A percentile compares a stretch with the other conserved stretches of the same genome.
Evolutionary conservation across 192 early-diverging fungal genomes (phyloP).

Genomic region (Coemansia sp.): DNA sequence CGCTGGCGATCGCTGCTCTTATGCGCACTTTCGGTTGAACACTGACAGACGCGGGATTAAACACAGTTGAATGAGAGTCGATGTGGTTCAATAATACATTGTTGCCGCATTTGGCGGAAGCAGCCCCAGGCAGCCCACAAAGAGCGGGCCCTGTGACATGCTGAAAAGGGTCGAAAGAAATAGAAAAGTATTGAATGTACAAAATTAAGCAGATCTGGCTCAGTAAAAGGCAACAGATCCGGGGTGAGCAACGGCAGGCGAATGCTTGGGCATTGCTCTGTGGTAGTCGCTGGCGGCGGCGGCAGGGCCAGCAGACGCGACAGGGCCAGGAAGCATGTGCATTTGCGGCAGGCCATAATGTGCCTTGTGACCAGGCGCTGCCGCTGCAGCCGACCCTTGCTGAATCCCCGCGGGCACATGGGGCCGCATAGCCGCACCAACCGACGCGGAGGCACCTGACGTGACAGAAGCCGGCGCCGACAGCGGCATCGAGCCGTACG

Average conservation of each 20-base stretch:
- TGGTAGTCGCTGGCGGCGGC: constrained; percentile 10
- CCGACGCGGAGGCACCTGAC: not conserved
- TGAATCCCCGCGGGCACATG: constrained; percentile 11
- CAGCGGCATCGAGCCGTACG: constrained; percentile 2
- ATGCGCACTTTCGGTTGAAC: constrained; percentile 12
- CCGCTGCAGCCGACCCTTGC: constrained; percentile 14
- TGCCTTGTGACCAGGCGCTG: constrained; percentile 2
- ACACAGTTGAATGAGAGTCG: not conserved
- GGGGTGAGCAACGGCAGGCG: constrained; percentile 24
- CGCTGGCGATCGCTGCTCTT: constrained; percentile 10
- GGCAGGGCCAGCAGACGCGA: constrained; percentile 4
- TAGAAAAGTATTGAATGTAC: constrained; percentile 16
- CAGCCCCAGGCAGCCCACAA: not conserved
- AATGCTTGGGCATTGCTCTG: constrained; percentile 29
- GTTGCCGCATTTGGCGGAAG: not conserved
- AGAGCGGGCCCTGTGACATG: not conserved
- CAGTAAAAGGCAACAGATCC: constrained; percentile 42
- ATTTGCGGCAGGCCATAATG: constrained; percentile 40
- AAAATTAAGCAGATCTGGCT: constrained; percentile 7
- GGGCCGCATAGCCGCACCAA: constrained; percentile 7
- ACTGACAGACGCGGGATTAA: not conserved
- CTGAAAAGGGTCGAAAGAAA: not conserved
- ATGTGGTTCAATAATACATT: constrained; percentile 11
- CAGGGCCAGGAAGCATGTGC: constrained; percentile 24
- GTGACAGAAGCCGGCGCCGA: constrained; percentile 9